These are phyloP conservation scores for Suhomyces faveliae DNA, from an alignment of 805 yeast genomes.

Conservation along the genomic window DNA sequence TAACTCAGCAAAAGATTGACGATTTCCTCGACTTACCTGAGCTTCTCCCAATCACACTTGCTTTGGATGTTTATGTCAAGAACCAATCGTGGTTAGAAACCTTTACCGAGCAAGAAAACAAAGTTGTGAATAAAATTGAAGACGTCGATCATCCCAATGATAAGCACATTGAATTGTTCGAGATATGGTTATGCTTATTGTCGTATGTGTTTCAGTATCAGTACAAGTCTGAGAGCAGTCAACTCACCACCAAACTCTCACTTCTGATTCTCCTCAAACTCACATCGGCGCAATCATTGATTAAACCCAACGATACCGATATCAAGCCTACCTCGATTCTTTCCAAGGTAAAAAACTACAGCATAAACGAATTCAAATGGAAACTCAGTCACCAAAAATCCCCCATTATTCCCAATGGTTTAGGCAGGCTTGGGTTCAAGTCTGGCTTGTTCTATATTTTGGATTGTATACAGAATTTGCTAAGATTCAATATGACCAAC, in stretches of 20 bases:
- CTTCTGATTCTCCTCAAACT: conserved; percentile 27
- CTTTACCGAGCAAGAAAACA: conserved; percentile 16
- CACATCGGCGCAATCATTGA: conserved; percentile 12
- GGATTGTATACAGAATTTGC: conserved; percentile 28
- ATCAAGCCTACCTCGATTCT: conserved; percentile 1
- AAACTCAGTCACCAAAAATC: conserved; percentile 41
- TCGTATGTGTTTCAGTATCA: conserved; percentile 42
- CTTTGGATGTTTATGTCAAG: conserved; percentile 14
- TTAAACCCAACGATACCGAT: background rate
- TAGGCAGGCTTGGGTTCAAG: conserved; percentile 23
- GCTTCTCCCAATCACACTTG: conserved; percentile 17
- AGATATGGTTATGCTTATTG: conserved; percentile 36
- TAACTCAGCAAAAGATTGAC: conserved; percentile 7
- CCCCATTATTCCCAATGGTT: conserved; percentile 32
- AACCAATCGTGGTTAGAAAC: conserved; percentile 16
- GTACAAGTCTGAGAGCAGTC: conserved; percentile 24
- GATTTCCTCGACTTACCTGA: conserved; percentile 15
- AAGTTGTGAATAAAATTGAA: conserved; percentile 12
- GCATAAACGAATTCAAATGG: conserved; percentile 39
- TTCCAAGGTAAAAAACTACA: conserved; percentile 13
- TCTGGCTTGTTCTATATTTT: conserved; percentile 33
- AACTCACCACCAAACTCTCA: conserved; percentile 25
- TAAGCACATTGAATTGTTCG: conserved; percentile 19
- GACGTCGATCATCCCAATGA: conserved; percentile 14
- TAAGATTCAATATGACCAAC: conserved; percentile 40